Percentiles rank a stretch among this genome's conserved stretches.
These are phyloP conservation scores for Capronia epimyces DNA, from an alignment of 2,329 filamentous ascomycete genomes.

Conservation along the genomic window DNA sequence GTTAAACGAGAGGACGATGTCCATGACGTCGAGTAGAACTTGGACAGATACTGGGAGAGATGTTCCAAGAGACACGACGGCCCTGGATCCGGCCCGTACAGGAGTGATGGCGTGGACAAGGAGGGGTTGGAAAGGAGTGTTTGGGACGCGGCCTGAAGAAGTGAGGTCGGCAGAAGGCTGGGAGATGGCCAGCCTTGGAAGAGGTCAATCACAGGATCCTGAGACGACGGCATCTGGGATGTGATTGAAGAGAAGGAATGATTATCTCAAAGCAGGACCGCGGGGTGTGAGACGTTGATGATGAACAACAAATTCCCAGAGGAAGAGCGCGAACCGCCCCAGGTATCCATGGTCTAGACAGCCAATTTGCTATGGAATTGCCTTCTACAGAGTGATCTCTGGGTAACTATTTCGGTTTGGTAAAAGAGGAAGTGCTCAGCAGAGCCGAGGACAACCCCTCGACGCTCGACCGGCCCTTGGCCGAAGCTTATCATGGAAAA, in stretches of 20 bases:
- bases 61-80: constrained; percentile 61
- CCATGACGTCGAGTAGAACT: constrained; percentile 49
- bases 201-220: not conserved
- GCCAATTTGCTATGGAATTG: too few species aligned
- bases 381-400: too few species aligned
- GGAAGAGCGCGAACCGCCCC: too few species aligned
- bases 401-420: too few species aligned
- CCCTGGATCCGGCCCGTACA: constrained; percentile 72
- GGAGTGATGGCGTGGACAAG: not conserved
- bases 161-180: not conserved
- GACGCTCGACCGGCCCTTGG: too few species aligned
- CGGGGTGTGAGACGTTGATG: not conserved
- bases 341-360: too few species aligned
- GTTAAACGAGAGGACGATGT: constrained; percentile 52
- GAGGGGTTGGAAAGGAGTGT: not conserved
- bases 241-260: not conserved
- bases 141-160: not conserved
- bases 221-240: not conserved
- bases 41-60: constrained; percentile 63
- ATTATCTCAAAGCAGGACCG: not conserved
- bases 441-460: too few species aligned
- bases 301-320: not conserved
- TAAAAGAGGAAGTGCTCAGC: too few species aligned
- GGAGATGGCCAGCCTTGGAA: not conserved
- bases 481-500: too few species aligned